A percentile compares a stretch with the other conserved stretches of the same genome.
phyloP scores from a whole-genome alignment of 2,329 filamentous ascomycete species.

The Venturia oleaginea region DNA sequence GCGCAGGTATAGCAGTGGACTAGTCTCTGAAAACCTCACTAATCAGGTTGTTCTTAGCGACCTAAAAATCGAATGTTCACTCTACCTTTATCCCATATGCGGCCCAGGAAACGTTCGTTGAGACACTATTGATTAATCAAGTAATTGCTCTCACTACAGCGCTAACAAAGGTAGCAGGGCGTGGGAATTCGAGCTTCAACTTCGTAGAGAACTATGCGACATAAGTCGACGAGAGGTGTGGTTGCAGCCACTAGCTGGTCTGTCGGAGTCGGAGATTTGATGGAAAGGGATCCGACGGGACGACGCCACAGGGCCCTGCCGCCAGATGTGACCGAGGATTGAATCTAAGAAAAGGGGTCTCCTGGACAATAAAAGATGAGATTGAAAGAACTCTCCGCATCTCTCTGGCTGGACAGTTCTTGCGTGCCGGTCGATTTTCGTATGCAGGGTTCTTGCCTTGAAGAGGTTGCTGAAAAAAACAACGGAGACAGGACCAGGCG shows the following conservation, averaged over 20 bases:
- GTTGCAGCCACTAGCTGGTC: not conserved
- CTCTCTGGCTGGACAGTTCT: not conserved
- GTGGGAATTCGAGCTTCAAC: not conserved
- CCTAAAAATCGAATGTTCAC: not conserved
- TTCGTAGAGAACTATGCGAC: not conserved
- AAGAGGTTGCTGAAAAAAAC: not conserved
- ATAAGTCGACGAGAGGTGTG: not conserved
- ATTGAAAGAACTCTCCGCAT: not conserved
- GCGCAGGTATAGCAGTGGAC: not conserved
- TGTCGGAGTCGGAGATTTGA: not conserved
- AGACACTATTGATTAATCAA: not conserved
- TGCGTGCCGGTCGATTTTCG: not conserved
- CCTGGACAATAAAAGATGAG: not conserved
- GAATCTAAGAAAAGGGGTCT: not conserved
- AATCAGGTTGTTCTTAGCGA: not conserved
- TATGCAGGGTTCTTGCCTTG: not conserved
- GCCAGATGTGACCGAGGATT: too few relatives aligned
- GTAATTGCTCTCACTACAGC: not conserved
- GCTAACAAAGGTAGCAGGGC: not conserved
- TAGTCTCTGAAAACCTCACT: not conserved
- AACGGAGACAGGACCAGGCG: too few relatives aligned
- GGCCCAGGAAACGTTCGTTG: not conserved
- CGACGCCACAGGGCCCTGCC: too few relatives aligned
- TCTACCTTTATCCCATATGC: not conserved
- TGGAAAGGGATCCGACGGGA: too few relatives aligned